Percentiles rank a stretch among this genome's conserved stretches.
These are phyloP conservation scores for Calycina herbarum DNA, from an alignment of 2,329 filamentous ascomycete genomes.

Conservation along the genomic window DNA sequence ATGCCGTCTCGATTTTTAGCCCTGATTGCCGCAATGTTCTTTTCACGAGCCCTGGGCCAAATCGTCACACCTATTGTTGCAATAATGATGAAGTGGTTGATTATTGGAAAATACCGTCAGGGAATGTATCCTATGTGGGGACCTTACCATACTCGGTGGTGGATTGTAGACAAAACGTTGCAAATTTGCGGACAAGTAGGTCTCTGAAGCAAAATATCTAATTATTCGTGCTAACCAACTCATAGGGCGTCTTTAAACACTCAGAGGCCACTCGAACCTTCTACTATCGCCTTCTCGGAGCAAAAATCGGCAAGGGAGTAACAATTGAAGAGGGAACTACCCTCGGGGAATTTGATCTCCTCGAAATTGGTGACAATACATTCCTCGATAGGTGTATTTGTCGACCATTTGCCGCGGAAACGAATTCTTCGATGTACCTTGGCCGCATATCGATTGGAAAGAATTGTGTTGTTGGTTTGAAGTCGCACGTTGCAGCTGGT, in stretches of 20 bases:
- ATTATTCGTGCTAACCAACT: neutral
- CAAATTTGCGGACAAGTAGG: constrained; percentile 45
- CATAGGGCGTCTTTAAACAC: neutral
- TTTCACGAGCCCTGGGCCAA: neutral
- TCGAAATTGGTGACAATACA: constrained; percentile 53
- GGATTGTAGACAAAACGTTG: constrained; percentile 55
- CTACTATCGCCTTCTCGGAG: neutral
- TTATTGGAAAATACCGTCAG: constrained; percentile 53
- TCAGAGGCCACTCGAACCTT: neutral
- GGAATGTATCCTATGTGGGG: constrained; percentile 62
- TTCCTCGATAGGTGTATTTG: constrained; percentile 49
- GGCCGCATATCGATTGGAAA: constrained; percentile 51
- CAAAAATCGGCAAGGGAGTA: neutral
- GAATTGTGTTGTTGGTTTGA: constrained; percentile 48
- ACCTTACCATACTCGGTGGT: constrained; percentile 58
- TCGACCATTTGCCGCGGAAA: constrained; percentile 55
- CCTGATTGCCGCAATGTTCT: neutral
- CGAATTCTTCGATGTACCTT: constrained; percentile 59
- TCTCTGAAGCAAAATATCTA: neutral
- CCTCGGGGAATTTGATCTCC: constrained; percentile 39
- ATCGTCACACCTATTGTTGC: neutral
- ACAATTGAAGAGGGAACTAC: neutral
- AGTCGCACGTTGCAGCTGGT: constrained; percentile 53
- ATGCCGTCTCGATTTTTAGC: neutral
- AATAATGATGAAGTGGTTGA: constrained; percentile 49